These are phyloP conservation scores for Leucocoprinus birnbaumii DNA, from an alignment of 768 basidiomycete genomes.

Conservation along the genomic window DNA sequence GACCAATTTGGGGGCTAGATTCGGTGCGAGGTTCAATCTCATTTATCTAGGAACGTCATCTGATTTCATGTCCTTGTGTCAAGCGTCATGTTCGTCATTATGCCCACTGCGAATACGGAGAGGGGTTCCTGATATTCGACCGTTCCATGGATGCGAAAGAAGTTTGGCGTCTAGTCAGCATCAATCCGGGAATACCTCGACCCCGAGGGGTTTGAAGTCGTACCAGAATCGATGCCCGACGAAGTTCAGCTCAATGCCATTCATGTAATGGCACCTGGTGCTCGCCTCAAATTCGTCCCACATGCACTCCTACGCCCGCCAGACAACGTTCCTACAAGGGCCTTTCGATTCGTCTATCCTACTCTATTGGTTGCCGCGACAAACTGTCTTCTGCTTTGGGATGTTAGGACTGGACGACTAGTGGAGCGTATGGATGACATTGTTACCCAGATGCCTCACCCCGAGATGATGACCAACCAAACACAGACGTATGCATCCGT, in stretches of 20 bases:
- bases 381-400: slow-evolving; percentile 54
- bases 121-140: slow-evolving; percentile 73
- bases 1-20: slow-evolving; percentile 63
- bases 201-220: slow-evolving; percentile 7
- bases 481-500: neutral
- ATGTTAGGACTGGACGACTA: slow-evolving; percentile 49
- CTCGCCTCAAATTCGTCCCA: slow-evolving; percentile 12
- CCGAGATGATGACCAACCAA: neutral
- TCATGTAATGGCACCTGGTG: neutral
- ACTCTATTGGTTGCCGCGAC: slow-evolving; percentile 48
- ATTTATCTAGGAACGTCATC: neutral
- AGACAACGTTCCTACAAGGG: slow-evolving; percentile 6
- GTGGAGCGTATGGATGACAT: slow-evolving; percentile 45
- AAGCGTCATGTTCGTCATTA: slow-evolving; percentile 42
- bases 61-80: neutral
- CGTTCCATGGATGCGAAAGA: slow-evolving; percentile 56
- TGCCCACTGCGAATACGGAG: slow-evolving; percentile 73
- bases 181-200: slow-evolving; percentile 14
- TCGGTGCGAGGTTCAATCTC: slow-evolving; percentile 23
- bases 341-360: slow-evolving; percentile 46
- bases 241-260: slow-evolving; percentile 12
- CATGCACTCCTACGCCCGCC: slow-evolving; percentile 14
- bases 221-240: slow-evolving; percentile 12
- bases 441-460: slow-evolving; percentile 19
- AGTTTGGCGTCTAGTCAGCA: slow-evolving; percentile 59